Evolutionary conservation across 805 yeast genomes (phyloP), one percentile per base, ranked within the genome.

Genomic region (Ascoidea tarda): DNA sequence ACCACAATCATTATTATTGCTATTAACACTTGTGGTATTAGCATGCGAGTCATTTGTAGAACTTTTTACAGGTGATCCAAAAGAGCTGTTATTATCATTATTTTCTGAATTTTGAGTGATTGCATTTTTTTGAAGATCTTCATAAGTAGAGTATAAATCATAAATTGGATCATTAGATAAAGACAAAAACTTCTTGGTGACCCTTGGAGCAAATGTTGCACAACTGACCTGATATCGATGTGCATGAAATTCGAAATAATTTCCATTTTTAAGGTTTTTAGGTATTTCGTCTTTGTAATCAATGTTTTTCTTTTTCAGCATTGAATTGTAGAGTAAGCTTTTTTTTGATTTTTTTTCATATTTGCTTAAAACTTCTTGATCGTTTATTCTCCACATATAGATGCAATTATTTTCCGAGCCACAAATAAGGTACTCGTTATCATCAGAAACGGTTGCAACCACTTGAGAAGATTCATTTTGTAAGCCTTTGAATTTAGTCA

Each of bases 361-460:
- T 49, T 59, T 62, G 49, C 57, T 58, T 49, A 60, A 53, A 28
- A 53, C 50, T 28, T 58, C 63, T 5, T 62, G 62, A 47, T 64
- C 67, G 28, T 62, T 56, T 6, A 75, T 65, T 52, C 76, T 74
- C 98, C 98, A 91, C 10, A 87, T 68, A 61, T 89, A 90, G 12
- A 86, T 78, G 81, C 89, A 81, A 59, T 86, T 87, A 66, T 90
- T 93, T 63, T 90, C 96, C 10, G 95, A 84, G 0, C 96, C 96
- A 6, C 85, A 73, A 6, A 89, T 74, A 5, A 89, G 74, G 60
- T 77, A 78, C 10, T 67, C 61, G 51, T 71, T 67, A 59, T 81
- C 81, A 51, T 79, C 87, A 31, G 82, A 77, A 2, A 77, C 61
- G 0, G 77, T 66, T 0, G 96, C 96, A 10, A 72, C 72, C 50